Base-by-base conservation (phyloP, 306 rosid genomes). In the Astragalus membranaceus region DNA sequence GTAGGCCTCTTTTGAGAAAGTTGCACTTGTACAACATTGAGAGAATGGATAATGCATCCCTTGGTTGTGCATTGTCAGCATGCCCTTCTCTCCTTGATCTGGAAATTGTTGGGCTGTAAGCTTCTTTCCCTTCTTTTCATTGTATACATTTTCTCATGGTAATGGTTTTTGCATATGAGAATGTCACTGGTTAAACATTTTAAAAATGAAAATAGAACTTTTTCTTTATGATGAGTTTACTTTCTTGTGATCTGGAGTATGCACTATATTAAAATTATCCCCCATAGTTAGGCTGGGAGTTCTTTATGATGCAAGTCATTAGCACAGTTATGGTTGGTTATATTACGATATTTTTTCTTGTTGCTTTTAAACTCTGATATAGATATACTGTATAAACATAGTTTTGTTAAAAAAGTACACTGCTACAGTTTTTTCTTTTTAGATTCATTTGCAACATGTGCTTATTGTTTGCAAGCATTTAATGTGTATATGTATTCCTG, bases 21-120 rank as follows among this genome's bases (percentile, higher is more conserved):
- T 74, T 91, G 81, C 99, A 94, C 84, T 88, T 94, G 79, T 88
- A 89, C 81, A 94, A 91, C 67, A 84, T 94, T 77, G 99, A 89
- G 78, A 83, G 95, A 77, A 94, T 94, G 97, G 96, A 94, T 71
- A 87, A 64, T 75, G 4, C 86, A 41, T 94, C 99, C 50, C 99
- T 94, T 64, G 79, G 82, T 78, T 87, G 48, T 39, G 95, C 96
- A 70, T 65, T 94, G 69, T 83, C 83, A 2, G 92, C 91, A 20
- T 94, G 99, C 76, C 96, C 91, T 32, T 83, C 89, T 77, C 97
- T 94, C 58, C 89, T 89, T 75, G 99, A 94, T 84, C 81, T 91
- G 81, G 97, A 94, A 89, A 87, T 94, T 49, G 92, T 94, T 73
- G 96, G 97, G 87, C 94, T 94, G 99, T 94, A 91, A 83, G 98